Evolutionary conservation across 1,284 basidiomycete species (phyloP), one percentile per base, ranked within the genome.

Genomic region (Schizopora paradoxa): DNA sequence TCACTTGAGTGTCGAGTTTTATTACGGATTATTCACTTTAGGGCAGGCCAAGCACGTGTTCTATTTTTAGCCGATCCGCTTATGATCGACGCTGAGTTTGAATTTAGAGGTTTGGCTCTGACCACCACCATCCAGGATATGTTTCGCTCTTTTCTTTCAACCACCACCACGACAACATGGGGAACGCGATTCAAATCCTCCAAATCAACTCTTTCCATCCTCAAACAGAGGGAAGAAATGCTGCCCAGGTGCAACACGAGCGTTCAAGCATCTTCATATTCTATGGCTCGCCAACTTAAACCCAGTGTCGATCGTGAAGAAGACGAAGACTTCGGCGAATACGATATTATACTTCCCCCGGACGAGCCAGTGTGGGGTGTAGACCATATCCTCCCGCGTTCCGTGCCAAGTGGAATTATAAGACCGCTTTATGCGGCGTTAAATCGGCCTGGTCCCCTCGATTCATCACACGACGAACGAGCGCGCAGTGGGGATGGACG

Each of bases 291-390:
- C 10, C 28, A 14, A 31, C 28, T 31, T 14, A 18, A 19, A 19
- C n/a, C 31, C 28, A n/a, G 31, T 14, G n/a, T n/a, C n/a, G n/a
- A n/a, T n/a, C n/a, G n/a, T 41, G 43, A 43, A 37, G 48, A 26
- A 7, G n/a, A 45, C 41, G 40, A 49, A 22, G 45, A 72, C 50
- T 76, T 77, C 43, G 82, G 84, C 8, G 53, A 55, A 23, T 87
- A 84, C 65, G 69, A 66, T 37, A 63, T 87, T 23, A 79, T 88
- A 44, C 66, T 86, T 4, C 85, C 84, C 1, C 60, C 70, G 14
- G 83, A 86, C 52, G 80, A 82, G 0, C 79, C 72, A 45, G 65
- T 79, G 13, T 78, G 74, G 60, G 84, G 85, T 7, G 75, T 79
- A 13, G 65, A 72, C 13, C 82, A 86, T 55, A 79, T 87, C 29